These are phyloP conservation scores for Silene coronaria DNA, from an alignment of 179 eudicot species.

Conservation along the genomic window DNA sequence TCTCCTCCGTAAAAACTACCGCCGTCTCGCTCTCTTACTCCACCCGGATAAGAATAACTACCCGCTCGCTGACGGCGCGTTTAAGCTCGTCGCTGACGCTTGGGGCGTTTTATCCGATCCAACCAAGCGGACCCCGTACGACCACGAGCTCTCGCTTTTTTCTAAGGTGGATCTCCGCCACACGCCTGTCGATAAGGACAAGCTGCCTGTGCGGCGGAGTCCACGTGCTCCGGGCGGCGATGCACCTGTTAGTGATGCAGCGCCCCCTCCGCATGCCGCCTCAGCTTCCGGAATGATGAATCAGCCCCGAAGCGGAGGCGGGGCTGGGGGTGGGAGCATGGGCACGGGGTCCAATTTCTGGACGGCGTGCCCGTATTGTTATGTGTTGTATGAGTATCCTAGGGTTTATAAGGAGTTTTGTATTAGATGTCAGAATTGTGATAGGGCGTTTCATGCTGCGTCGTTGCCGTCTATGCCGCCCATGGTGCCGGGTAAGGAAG, in stretches of 20 bases:
- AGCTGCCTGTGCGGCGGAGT: slow-evolving; percentile 45
- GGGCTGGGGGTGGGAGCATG: neutral
- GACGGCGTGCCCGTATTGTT: slow-evolving; percentile 93
- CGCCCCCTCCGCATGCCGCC: neutral
- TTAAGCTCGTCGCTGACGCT: slow-evolving; percentile 62
- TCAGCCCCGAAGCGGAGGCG: neutral
- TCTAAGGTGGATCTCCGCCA: slow-evolving; percentile 12
- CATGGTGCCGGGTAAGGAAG: slow-evolving; percentile 66
- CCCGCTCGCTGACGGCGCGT: slow-evolving; percentile 61
- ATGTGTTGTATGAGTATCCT: slow-evolving; percentile 64
- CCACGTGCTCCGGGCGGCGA: neutral
- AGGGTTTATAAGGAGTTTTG: slow-evolving; percentile 55
- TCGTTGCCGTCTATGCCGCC: slow-evolving; percentile 59
- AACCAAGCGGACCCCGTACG: slow-evolving; percentile 28
- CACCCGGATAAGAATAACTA: slow-evolving; percentile 77
- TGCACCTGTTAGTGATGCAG: neutral
- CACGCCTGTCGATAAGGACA: slow-evolving; percentile 22
- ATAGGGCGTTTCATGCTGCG: slow-evolving; percentile 57
- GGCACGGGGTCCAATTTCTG: slow-evolving; percentile 34
- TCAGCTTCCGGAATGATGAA: neutral
- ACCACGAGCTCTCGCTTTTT: slow-evolving; percentile 28
- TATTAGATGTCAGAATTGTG: slow-evolving; percentile 66
- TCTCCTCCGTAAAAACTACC: slow-evolving; percentile 56
- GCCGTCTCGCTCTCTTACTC: slow-evolving; percentile 74
- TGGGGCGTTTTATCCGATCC: slow-evolving; percentile 62